These are phyloP conservation scores for Colletotrichum sp. DNA, from an alignment of 2,329 filamentous ascomycete species.

Conservation along the genomic window DNA sequence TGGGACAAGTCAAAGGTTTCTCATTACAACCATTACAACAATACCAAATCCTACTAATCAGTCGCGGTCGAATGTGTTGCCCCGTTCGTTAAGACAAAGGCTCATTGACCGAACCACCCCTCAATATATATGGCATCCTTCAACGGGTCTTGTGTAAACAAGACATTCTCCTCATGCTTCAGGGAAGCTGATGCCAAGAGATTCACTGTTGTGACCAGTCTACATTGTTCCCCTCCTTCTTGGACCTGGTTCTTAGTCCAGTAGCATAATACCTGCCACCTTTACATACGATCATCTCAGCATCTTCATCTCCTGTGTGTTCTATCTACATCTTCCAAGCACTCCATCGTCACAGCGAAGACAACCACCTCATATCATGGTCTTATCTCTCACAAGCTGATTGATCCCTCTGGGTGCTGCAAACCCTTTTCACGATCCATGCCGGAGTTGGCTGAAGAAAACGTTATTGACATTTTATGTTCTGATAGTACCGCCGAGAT, in stretches of 20 bases:
- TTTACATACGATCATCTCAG: neutral
- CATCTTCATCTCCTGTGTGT: neutral
- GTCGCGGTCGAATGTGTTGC: neutral
- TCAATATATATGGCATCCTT: neutral
- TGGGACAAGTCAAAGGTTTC: neutral
- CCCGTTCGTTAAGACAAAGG: neutral
- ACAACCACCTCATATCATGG: neutral
- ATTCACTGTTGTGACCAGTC: neutral
- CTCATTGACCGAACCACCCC: neutral
- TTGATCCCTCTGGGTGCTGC: neutral
- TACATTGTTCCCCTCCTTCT: neutral
- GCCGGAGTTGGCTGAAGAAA: constrained; percentile 21
- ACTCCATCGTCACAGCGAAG: neutral
- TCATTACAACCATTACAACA: neutral
- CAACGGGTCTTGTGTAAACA: neutral
- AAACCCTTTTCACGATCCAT: neutral
- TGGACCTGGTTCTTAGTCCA: neutral
- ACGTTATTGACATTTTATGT: constrained; percentile 29
- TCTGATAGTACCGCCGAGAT: constrained; percentile 80
- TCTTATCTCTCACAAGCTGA: neutral
- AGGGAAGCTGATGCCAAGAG: neutral
- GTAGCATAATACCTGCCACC: neutral
- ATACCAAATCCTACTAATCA: neutral
- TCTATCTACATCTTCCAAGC: neutral
- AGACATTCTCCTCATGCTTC: neutral